Conservation (phyloP, 2,329 filamentous ascomycete species). For the Stemphylium vesicarium region DNA sequence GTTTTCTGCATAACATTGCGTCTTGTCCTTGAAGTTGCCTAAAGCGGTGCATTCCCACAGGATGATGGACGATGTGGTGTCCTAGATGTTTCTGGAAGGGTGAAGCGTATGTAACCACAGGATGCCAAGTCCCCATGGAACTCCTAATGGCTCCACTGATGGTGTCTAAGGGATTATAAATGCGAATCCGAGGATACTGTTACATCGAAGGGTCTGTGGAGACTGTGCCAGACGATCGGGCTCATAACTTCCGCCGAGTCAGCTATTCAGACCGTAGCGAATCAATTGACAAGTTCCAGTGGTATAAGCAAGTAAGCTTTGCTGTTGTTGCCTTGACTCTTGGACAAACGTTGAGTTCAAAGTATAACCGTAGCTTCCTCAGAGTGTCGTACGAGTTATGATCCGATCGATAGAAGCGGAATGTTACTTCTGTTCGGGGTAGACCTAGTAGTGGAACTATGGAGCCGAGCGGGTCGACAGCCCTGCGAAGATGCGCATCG, state of each 20-base stretch:
- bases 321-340: not conserved
- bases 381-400: not conserved
- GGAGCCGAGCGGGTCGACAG: not conserved
- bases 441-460: too few species aligned
- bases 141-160: not conserved
- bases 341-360: not conserved
- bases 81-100: too few species aligned
- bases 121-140: too few species aligned
- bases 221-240: not conserved
- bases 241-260: not conserved
- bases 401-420: not conserved
- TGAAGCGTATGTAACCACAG: too few species aligned
- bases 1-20: too few species aligned
- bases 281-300: not conserved
- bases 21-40: too few species aligned
- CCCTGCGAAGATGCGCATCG: not conserved
- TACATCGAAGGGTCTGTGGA: not conserved
- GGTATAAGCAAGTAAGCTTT: not conserved
- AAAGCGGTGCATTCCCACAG: too few species aligned
- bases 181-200: not conserved
- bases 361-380: not conserved
- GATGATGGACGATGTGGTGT: too few species aligned
- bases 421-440: not conserved
- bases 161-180: not conserved
- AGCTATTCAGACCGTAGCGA: not conserved